Percentiles rank a stretch among this genome's conserved stretches.
Conservation (phyloP, 305 asterid species). For the Solanum hybrid region DNA sequence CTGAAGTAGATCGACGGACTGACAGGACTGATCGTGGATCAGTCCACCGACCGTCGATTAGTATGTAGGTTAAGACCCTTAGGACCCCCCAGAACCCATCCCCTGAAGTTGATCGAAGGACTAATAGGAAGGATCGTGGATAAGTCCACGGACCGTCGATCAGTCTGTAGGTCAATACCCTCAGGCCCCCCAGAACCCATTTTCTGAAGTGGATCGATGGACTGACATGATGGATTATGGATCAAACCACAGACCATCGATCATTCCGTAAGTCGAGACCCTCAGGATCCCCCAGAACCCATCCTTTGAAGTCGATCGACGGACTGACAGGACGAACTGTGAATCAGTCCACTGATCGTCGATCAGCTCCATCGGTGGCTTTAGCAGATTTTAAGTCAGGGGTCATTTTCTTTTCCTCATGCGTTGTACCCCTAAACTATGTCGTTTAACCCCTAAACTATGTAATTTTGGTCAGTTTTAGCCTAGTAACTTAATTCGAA, state of each 20-base stretch:
- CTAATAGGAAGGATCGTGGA: background rate
- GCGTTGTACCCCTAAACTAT: background rate
- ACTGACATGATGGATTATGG: background rate
- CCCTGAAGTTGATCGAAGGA: background rate
- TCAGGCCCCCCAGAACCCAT: background rate
- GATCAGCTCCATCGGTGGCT: no score
- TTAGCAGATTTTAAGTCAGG: background rate
- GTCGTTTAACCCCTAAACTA: background rate
- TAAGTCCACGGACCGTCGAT: no score
- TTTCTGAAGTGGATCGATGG: background rate
- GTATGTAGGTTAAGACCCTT: background rate
- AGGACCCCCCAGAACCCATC: background rate
- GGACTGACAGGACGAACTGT: background rate
- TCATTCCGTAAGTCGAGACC: background rate
- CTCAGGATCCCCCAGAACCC: background rate
- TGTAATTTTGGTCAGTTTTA: background rate
- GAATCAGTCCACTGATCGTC: background rate
- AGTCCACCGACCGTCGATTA: no score
- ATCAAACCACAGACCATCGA: background rate
- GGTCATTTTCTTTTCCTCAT: no score
- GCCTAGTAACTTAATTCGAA: background rate
- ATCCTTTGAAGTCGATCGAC: background rate
- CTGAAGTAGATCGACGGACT: no score
- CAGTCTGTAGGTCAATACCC: background rate
- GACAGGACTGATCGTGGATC: background rate